Percentiles rank a stretch among this genome's conserved stretches.
These are phyloP conservation scores for Brachypodium distachyon DNA, from an alignment of 202 grass and related monocot genomes.

Conservation along the genomic window DNA sequence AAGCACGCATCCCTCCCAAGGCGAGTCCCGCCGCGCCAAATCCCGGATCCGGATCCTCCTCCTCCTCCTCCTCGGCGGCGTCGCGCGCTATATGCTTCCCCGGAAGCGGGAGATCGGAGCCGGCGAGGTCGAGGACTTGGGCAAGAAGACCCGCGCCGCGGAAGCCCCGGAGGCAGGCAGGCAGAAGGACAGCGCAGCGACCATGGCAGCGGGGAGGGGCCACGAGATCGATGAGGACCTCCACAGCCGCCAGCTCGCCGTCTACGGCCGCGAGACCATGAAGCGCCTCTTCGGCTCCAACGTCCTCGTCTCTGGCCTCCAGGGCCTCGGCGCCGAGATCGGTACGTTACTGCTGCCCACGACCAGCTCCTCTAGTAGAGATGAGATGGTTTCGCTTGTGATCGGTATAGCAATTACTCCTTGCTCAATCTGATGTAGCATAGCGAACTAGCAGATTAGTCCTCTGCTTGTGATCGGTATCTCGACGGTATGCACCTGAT, in stretches of 20 bases:
- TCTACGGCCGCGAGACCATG: conserved; percentile 92
- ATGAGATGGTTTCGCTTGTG: not conserved
- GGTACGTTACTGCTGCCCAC: conserved; percentile 18
- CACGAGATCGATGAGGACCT: conserved; percentile 87
- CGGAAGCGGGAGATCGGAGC: conserved; percentile 34
- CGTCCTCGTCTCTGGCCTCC: conserved; percentile 72
- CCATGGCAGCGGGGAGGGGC: conserved; percentile 19
- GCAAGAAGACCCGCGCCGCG: conserved; percentile 33
- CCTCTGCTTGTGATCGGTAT: not conserved
- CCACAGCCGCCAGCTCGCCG: conserved; percentile 78
- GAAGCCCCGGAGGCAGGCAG: not conserved
- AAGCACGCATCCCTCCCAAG: conserved; percentile 8
- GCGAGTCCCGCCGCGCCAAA: conserved; percentile 13
- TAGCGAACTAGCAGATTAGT: not conserved
- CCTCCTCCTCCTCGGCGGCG: conserved; percentile 23
- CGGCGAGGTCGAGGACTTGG: conserved; percentile 38
- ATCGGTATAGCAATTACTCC: not conserved
- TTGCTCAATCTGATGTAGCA: not conserved
- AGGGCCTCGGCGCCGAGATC: conserved; percentile 81
- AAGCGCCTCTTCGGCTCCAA: conserved; percentile 79
- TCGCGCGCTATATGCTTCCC: conserved; percentile 60
- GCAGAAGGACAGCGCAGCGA: not conserved
- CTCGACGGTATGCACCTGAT: too few relatives aligned
- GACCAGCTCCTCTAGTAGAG: not conserved
- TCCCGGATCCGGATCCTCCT: not conserved